Evolutionary conservation across 345 rosid species (phyloP).

Genomic region (Murraya koenigii): DNA sequence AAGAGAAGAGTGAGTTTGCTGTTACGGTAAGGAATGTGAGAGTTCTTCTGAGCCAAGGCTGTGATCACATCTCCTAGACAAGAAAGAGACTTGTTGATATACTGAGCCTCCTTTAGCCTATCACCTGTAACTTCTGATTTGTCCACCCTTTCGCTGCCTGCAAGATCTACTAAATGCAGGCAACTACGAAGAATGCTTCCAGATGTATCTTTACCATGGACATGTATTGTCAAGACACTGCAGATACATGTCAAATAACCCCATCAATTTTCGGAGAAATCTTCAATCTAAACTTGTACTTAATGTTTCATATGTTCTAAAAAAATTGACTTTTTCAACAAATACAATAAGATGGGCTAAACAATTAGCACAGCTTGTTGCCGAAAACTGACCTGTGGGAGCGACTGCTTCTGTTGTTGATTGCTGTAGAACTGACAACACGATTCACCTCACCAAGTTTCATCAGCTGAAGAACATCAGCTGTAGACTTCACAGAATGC

Average conservation of each 20-base stretch:
- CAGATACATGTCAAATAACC: conserved; percentile 20
- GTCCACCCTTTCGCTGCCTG: conserved; percentile 95
- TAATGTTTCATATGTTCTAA: too few relatives aligned
- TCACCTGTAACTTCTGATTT: conserved; percentile 95
- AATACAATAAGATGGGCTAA: neutral
- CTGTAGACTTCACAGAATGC: conserved; percentile 65
- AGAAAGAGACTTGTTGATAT: conserved; percentile 89
- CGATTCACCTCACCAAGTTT: conserved; percentile 85
- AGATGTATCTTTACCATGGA: conserved; percentile 69
- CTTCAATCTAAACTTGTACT: neutral
- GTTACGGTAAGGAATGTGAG: conserved; percentile 92
- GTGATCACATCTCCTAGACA: conserved; percentile 92
- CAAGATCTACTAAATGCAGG: conserved; percentile 95
- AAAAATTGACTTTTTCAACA: neutral
- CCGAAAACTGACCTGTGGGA: conserved; percentile 71
- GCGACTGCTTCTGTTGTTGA: conserved; percentile 80
- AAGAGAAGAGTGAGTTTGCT: conserved; percentile 95
- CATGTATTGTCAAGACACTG: conserved; percentile 82
- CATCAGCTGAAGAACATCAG: conserved; percentile 79
- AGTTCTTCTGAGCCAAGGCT: conserved; percentile 82
- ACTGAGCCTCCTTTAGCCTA: conserved; percentile 86
- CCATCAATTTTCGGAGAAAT: conserved; percentile 9
- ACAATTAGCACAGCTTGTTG: conserved; percentile 12
- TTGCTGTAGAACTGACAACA: conserved; percentile 76
- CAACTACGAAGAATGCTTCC: conserved; percentile 74